Base-by-base conservation (phyloP, 352 stramenopile species). In the Thalassiosira exigua region DNA sequence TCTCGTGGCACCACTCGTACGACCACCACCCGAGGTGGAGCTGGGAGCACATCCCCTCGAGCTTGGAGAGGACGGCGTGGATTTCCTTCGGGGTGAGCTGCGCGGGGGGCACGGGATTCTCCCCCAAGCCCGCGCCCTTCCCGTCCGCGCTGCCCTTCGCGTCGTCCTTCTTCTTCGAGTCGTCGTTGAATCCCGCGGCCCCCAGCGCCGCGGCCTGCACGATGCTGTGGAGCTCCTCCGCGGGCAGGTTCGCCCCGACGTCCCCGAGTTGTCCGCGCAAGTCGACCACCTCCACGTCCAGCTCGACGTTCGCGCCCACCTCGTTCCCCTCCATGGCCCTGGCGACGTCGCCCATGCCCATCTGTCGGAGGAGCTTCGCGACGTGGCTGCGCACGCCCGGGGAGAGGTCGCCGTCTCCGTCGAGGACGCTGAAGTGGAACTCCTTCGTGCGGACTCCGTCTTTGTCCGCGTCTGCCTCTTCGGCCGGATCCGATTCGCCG, bases 1-100 rank as follows among this genome's bases (percentile, higher is more conserved):
- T n/a, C 3, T 84, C n/a, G 27, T 85, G 75, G 53, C 86, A 92
- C 89, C 89, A 94, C 81, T 94, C 89, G 57, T 94, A 94, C 3
- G 75, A 89, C 89, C 89, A 94, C 80, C 86, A 93, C n/a, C 85
- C 88, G 5, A 78, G 27, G 70, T 93, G 84, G 1, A 84, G 52
- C 53, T 92, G 85, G 4, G 78, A 75, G 64, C 90, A 94, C 46
- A 89, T 19, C 9, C 77, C 85, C 33, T 79, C 54, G 2, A 94
- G 61, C 14, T 52, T n/a, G 1, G 46, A 17, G 12, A 92, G 68
- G 5, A 65, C 30, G 17, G 26, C 0, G 7, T 44, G 14, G 22
- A 81, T 81, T 65, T 75, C 54, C 60, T 67, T 33, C 19, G 27
- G 46, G 4, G 72, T 59, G 14, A 61, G 29, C 33, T 67, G 32